Percentiles rank a stretch among this genome's conserved stretches.
These are phyloP conservation scores for Xylariaceae sp. DNA, from an alignment of 2,329 filamentous ascomycete species.

Conservation along the genomic window DNA sequence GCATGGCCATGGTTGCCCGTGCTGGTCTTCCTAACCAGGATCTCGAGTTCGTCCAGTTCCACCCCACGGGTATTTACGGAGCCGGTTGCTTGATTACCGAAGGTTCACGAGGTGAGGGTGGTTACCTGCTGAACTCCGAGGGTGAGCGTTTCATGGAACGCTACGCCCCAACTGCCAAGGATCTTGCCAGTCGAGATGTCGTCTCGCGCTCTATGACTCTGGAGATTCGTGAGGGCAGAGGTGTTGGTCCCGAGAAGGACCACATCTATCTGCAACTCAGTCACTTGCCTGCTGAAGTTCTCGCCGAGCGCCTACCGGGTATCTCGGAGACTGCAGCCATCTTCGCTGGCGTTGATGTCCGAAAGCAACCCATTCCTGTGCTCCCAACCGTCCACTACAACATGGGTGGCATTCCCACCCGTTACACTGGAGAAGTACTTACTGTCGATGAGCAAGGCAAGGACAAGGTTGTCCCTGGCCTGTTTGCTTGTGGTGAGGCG, in stretches of 20 bases:
- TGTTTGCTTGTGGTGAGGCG: constrained; percentile 95
- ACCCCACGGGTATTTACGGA: constrained; percentile 98
- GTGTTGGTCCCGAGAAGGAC: constrained; percentile 95
- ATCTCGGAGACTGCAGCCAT: constrained; percentile 98
- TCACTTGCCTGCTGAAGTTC: constrained; percentile 85
- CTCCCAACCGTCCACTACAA: constrained; percentile 98
- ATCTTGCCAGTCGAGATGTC: constrained; percentile 93
- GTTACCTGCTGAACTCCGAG: constrained; percentile 94
- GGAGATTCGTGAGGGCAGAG: constrained; percentile 95
- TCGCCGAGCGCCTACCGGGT: constrained; percentile 94
- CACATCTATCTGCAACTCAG: constrained; percentile 98
- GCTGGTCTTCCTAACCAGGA: constrained; percentile 98
- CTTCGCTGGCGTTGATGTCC: constrained; percentile 94
- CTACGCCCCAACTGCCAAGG: constrained; percentile 96
- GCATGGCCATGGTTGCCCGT: constrained; percentile 98
- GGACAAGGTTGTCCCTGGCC: constrained; percentile 88
- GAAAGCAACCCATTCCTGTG: constrained; percentile 94
- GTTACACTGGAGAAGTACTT: constrained; percentile 94
- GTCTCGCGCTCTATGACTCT: constrained; percentile 97
- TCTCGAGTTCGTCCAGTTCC: constrained; percentile 99
- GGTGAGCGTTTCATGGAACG: constrained; percentile 99
- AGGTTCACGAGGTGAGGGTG: constrained; percentile 95
- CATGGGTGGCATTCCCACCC: constrained; percentile 98
- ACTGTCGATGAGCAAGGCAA: constrained; percentile 81
- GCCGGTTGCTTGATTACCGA: constrained; percentile 97